Evolutionary conservation across 1,139 yeast species (phyloP).

Genomic region (Yamadazyma sp.): DNA sequence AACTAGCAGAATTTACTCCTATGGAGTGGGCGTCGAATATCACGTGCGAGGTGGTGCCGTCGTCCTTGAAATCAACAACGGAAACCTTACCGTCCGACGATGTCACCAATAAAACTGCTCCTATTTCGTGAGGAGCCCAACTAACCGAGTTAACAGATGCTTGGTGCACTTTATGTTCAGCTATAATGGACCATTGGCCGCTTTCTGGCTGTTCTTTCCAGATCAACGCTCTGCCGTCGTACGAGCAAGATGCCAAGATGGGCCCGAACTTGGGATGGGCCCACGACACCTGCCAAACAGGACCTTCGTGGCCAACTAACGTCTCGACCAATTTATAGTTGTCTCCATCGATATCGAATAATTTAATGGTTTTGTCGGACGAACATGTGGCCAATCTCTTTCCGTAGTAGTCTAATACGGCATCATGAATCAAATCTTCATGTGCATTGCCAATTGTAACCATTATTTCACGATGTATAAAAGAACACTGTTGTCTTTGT

Average conservation of each 20-base stretch:
- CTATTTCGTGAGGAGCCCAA: constrained; percentile 98
- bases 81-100: constrained; percentile 93
- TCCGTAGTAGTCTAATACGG: constrained; percentile 94
- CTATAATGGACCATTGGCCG: constrained; percentile 84
- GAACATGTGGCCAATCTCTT: constrained; percentile 94
- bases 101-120: constrained; percentile 86
- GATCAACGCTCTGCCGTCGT: constrained; percentile 89
- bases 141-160: constrained; percentile 93
- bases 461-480: constrained; percentile 33
- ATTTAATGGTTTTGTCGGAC: constrained; percentile 89
- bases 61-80: constrained; percentile 87
- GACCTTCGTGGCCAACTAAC: constrained; percentile 89
- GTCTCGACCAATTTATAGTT: constrained; percentile 78
- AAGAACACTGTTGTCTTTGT: constrained; percentile 1
- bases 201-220: constrained; percentile 88
- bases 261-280: constrained; percentile 98
- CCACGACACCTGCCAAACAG: constrained; percentile 99
- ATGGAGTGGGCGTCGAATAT: constrained; percentile 82
- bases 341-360: constrained; percentile 84
- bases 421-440: constrained; percentile 93
- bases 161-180: constrained; percentile 84
- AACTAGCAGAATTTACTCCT: constrained; percentile 91
- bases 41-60: constrained; percentile 72
- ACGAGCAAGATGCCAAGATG: constrained; percentile 90
- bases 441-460: constrained; percentile 80